These are phyloP conservation scores for Rhizopogon vinicolor DNA, from an alignment of 768 basidiomycete species.

Conservation along the genomic window DNA sequence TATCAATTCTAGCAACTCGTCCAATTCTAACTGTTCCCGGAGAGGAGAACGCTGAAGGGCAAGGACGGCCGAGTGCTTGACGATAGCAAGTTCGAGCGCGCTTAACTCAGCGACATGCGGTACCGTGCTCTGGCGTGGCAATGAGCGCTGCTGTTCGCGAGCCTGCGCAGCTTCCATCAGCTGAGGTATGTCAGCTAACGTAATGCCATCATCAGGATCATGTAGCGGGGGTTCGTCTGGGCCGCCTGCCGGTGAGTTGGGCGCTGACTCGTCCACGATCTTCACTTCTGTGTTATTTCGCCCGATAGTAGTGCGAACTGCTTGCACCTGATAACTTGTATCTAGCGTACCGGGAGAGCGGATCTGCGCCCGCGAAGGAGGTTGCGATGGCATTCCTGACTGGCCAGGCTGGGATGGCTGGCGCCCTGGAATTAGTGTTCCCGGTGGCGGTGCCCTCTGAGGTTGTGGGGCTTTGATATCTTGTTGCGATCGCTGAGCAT, in stretches of 20 bases:
- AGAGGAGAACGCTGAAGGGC: conserved; percentile 74
- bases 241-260: conserved; percentile 62
- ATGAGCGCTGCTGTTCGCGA: conserved; percentile 79
- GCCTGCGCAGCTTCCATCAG: conserved; percentile 91
- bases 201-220: conserved; percentile 75
- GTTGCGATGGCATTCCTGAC: conserved; percentile 20
- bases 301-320: conserved; percentile 60
- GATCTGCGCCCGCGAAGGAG: conserved; percentile 32
- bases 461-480: conserved; percentile 34
- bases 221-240: conserved; percentile 34
- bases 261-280: conserved; percentile 80
- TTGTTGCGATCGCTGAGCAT: conserved; percentile 44
- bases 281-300: conserved; percentile 83
- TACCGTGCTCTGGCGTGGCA: conserved; percentile 71
- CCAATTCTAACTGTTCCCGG: conserved; percentile 80
- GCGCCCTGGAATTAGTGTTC: conserved; percentile 30
- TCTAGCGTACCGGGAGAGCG: conserved; percentile 33
- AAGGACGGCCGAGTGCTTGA: conserved; percentile 88
- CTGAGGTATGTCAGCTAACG: conserved; percentile 91
- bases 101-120: conserved; percentile 84
- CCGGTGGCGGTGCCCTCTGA: conserved; percentile 33
- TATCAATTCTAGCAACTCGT: conserved; percentile 90
- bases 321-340: conserved; percentile 38
- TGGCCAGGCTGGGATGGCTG: conserved; percentile 29
- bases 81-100: conserved; percentile 80